Conservation (phyloP, 1,284 basidiomycete species). For the Puccinia triticina region DNA sequence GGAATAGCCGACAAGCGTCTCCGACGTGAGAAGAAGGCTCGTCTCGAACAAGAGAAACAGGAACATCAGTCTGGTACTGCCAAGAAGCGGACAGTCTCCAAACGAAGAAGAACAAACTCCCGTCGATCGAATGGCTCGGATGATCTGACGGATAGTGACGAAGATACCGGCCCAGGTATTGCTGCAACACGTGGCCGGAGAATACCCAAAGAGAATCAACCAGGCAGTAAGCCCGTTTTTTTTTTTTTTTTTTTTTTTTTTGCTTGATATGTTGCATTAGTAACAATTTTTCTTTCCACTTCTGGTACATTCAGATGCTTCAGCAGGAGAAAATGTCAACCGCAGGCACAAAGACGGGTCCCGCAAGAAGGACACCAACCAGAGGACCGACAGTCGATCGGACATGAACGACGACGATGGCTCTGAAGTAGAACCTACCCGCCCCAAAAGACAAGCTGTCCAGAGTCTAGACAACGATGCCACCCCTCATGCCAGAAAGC, state of each 20-base stretch:
- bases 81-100: conserved; percentile 8
- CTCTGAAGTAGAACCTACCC: neutral
- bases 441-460: neutral
- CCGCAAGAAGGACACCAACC: conserved; percentile 12
- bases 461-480: neutral
- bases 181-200: conserved; percentile 26
- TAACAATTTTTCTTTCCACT: neutral
- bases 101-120: conserved; percentile 2
- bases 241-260: neutral
- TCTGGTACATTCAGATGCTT: neutral
- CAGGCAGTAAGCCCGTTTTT: conserved; percentile 10
- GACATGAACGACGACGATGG: conserved; percentile 1
- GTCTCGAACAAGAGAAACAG: conserved; percentile 18
- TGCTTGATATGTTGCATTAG: neutral
- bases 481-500: neutral
- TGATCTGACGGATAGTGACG: conserved; percentile 42
- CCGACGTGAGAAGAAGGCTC: conserved; percentile 43
- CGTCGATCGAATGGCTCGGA: conserved; percentile 24
- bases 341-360: neutral
- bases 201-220: conserved; percentile 24
- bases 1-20: conserved; percentile 44
- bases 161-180: conserved; percentile 43
- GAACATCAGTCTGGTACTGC: neutral
- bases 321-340: neutral
- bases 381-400: conserved; percentile 5